These are phyloP conservation scores for Rhizoclosmatium globosum DNA, from an alignment of 192 early-diverging fungal genomes.

Conservation along the genomic window DNA sequence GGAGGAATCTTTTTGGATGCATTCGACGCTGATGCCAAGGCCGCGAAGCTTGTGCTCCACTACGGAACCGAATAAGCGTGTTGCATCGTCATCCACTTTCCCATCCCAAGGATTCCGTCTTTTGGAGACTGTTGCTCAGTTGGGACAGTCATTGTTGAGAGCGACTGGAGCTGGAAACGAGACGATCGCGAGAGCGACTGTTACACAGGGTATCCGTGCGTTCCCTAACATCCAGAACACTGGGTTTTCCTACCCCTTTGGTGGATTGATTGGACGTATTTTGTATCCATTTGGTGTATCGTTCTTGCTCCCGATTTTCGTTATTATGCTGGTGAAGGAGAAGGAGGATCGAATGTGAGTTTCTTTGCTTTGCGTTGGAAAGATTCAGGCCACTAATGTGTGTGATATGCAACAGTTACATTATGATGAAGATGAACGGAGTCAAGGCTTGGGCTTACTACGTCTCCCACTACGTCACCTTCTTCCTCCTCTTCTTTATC, in stretches of 20 bases:
- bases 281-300: constrained; percentile 79
- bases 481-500: constrained; percentile 70
- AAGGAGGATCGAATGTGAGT: constrained; percentile 68
- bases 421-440: constrained; percentile 79
- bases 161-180: constrained; percentile 39
- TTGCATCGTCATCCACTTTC: constrained; percentile 55
- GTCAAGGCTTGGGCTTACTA: constrained; percentile 70
- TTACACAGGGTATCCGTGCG: constrained; percentile 72
- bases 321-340: constrained; percentile 75
- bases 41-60: constrained; percentile 42
- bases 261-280: constrained; percentile 67
- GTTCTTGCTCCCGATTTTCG: constrained; percentile 76
- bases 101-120: constrained; percentile 61
- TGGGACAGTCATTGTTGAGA: constrained; percentile 50
- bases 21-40: constrained; percentile 46
- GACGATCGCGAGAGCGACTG: constrained; percentile 43
- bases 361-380: background rate
- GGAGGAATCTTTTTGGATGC: constrained; percentile 60
- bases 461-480: constrained; percentile 61
- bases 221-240: constrained; percentile 62
- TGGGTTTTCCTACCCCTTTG: constrained; percentile 60
- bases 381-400: background rate
- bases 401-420: constrained; percentile 15
- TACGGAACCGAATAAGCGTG: constrained; percentile 55
- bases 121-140: constrained; percentile 52